Evolutionary conservation across 352 stramenopile species (phyloP).

Genomic region (Nothophytophthora sp.): DNA sequence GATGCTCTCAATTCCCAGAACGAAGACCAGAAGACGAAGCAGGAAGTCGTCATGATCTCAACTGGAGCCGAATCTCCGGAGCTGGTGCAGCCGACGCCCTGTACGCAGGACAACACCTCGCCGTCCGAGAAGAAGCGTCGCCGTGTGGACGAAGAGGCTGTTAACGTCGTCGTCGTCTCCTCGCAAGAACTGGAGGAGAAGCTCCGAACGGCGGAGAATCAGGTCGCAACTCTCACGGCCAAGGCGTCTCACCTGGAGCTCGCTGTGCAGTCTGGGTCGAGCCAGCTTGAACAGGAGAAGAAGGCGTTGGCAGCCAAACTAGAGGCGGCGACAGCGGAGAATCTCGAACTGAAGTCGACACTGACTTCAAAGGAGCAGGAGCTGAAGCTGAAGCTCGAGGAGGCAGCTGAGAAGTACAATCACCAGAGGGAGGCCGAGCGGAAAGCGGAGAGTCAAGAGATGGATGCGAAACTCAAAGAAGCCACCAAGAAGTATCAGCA

Average conservation of each 20-base stretch:
- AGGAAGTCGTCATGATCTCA: not conserved
- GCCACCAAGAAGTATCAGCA: slow-evolving; percentile 29
- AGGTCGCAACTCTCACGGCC: slow-evolving; percentile 3
- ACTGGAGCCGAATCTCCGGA: slow-evolving; percentile 22
- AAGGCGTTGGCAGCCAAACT: slow-evolving; percentile 25
- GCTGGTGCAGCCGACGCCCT: slow-evolving; percentile 9
- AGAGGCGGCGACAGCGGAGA: slow-evolving; percentile 12
- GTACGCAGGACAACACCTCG: slow-evolving; percentile 8
- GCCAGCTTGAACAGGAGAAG: slow-evolving; percentile 25
- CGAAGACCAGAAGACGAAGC: not conserved
- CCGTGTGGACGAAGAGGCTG: slow-evolving; percentile 14
- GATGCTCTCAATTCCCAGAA: not conserved
- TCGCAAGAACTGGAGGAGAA: slow-evolving; percentile 17
- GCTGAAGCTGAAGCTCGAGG: slow-evolving; percentile 12
- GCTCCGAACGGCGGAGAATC: slow-evolving; percentile 4
- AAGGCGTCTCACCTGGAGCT: slow-evolving; percentile 6
- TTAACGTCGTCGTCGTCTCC: slow-evolving; percentile 3
- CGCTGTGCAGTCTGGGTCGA: slow-evolving; percentile 11
- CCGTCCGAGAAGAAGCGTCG: slow-evolving; percentile 32
- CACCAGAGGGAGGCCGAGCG: slow-evolving; percentile 8
- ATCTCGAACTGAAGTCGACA: slow-evolving; percentile 14
- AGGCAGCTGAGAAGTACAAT: slow-evolving; percentile 20
- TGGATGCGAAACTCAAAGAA: slow-evolving; percentile 26
- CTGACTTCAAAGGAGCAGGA: slow-evolving; percentile 18
- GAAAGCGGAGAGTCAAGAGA: slow-evolving; percentile 12